Conservation (phyloP, 176 grass and related monocot genomes). For the Echinochloa phyllopogon region DNA sequence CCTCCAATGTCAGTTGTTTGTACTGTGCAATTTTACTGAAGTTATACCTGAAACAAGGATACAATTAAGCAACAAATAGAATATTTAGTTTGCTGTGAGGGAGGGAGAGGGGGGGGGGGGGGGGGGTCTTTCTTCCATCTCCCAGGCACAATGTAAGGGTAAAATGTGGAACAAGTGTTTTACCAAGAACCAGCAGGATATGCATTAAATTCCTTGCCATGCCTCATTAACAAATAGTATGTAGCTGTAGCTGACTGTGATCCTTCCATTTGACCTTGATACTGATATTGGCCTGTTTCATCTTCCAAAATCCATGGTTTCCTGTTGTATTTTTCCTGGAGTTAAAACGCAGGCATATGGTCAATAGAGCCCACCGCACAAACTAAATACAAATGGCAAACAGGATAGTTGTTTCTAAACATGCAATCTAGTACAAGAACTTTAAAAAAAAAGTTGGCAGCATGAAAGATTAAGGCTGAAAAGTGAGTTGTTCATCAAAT, state of each 20-base stretch:
- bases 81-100: background rate
- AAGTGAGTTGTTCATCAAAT: too few species aligned
- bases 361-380: conserved; percentile 25
- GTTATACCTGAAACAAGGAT: conserved; percentile 72
- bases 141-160: background rate
- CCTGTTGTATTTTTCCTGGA: conserved; percentile 85
- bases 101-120: background rate
- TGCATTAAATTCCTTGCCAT: conserved; percentile 93
- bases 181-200: conserved; percentile 96
- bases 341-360: conserved; percentile 8
- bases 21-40: conserved; percentile 98
- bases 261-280: conserved; percentile 89
- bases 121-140: background rate
- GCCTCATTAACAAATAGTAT: conserved; percentile 94
- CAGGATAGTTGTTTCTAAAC: background rate
- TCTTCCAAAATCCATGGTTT: conserved; percentile 99
- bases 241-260: conserved; percentile 94
- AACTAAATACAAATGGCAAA: conserved; percentile 13
- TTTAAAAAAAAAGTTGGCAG: background rate
- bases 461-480: background rate
- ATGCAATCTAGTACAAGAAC: background rate
- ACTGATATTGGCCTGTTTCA: conserved; percentile 97
- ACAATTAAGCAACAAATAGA: background rate
- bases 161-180: conserved; percentile 35
- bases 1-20: conserved; percentile 95